Evolutionary conservation across 768 basidiomycete genomes (phyloP).

Genomic region (Strobilomyces confusus): DNA sequence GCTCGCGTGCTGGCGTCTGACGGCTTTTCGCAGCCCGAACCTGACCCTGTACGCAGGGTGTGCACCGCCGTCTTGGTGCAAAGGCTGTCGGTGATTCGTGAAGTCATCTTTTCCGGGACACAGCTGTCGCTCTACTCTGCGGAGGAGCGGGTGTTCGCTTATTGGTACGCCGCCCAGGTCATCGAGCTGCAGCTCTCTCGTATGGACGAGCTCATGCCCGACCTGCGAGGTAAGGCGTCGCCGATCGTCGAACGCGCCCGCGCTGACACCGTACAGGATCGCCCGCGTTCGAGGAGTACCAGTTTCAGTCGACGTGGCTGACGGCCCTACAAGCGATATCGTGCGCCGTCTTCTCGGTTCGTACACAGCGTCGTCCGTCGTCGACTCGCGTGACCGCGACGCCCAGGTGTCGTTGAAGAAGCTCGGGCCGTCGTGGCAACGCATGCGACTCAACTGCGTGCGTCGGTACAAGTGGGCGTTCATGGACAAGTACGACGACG

Average conservation of each 20-base stretch:
- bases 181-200: conserved; percentile 52
- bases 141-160: conserved; percentile 69
- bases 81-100: conserved; percentile 57
- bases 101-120: conserved; percentile 71
- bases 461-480: conserved; percentile 82
- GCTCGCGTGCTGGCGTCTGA: conserved; percentile 1
- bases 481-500: conserved; percentile 51
- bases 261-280: conserved; percentile 16
- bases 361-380: conserved; percentile 10
- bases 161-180: conserved; percentile 66
- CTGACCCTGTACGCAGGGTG: conserved; percentile 26
- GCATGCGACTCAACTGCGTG: conserved; percentile 53
- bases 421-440: conserved; percentile 47
- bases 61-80: conserved; percentile 45
- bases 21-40: conserved; percentile 14
- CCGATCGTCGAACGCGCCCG: background rate
- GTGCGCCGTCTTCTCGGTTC: conserved; percentile 50
- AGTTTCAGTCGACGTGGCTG: conserved; percentile 48
- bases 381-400: background rate
- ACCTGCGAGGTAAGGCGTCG: conserved; percentile 40
- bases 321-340: conserved; percentile 57
- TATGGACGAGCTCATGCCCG: conserved; percentile 44
- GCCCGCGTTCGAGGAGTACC: conserved; percentile 40
- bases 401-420: conserved; percentile 47
- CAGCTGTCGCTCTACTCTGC: conserved; percentile 69